These are phyloP conservation scores for Diatrype stigma DNA, from an alignment of 2,329 filamentous ascomycete genomes.

Conservation along the genomic window DNA sequence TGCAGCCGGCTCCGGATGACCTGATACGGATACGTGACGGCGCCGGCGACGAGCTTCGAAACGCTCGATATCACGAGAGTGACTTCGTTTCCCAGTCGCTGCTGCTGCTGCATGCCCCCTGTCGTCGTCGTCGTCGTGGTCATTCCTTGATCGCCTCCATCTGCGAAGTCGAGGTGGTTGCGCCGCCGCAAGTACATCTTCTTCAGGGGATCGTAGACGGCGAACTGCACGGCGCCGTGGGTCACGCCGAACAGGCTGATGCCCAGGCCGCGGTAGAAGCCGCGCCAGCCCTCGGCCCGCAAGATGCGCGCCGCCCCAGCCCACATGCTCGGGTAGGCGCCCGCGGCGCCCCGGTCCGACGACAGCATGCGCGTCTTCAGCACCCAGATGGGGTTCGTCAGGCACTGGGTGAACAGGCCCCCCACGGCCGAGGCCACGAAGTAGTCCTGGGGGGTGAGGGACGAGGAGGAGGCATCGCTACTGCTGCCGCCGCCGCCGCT, in stretches of 20 bases:
- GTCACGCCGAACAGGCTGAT: constrained; percentile 82
- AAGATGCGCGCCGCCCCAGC: constrained; percentile 66
- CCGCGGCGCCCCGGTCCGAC: constrained; percentile 66
- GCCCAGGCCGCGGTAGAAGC: constrained; percentile 83
- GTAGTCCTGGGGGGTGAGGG: constrained; percentile 66
- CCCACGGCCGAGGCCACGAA: constrained; percentile 69
- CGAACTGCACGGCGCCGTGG: constrained; percentile 93
- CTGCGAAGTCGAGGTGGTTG: constrained; percentile 11
- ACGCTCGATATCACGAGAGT: constrained; percentile 76
- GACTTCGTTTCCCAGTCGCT: constrained; percentile 63
- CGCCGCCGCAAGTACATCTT: constrained; percentile 50
- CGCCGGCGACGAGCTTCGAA: constrained; percentile 85
- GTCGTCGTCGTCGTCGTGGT: too few species aligned
- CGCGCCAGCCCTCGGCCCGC: constrained; percentile 65
- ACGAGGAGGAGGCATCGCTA: constrained; percentile 18
- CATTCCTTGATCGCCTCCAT: constrained; percentile 3
- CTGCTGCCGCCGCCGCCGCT: constrained; percentile 4
- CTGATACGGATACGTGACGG: constrained; percentile 90
- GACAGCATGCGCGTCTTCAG: constrained; percentile 97
- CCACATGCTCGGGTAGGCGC: constrained; percentile 77
- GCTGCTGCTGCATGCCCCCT: constrained; percentile 26
- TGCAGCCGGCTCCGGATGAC: constrained; percentile 85
- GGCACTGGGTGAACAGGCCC: constrained; percentile 70
- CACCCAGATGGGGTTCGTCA: constrained; percentile 97
- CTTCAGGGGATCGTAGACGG: constrained; percentile 77